These are phyloP conservation scores for Pythium biforme DNA, from an alignment of 352 stramenopile species.

Conservation along the genomic window DNA sequence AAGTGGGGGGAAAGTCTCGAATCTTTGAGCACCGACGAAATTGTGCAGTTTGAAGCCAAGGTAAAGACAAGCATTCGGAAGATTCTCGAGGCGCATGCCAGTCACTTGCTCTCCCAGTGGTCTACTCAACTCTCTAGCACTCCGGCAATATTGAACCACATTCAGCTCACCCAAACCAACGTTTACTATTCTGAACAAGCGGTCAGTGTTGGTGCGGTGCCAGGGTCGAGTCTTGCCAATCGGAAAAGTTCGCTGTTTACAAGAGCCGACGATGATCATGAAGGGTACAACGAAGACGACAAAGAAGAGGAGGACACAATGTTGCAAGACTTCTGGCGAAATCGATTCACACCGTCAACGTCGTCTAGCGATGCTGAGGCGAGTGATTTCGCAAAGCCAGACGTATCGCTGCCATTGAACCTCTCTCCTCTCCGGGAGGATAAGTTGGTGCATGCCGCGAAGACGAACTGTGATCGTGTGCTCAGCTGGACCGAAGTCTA, in stretches of 20 bases:
- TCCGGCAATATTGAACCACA: conserved; percentile 40
- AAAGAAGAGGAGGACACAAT: conserved; percentile 9
- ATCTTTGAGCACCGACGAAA: conserved; percentile 40
- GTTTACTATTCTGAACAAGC: conserved; percentile 64
- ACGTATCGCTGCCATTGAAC: conserved; percentile 5
- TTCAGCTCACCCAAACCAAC: conserved; percentile 70
- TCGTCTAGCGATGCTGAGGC: conserved; percentile 1
- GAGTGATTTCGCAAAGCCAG: neutral
- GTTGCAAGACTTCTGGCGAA: conserved; percentile 16
- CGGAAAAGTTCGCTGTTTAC: neutral
- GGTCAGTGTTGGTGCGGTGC: neutral
- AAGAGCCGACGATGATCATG: conserved; percentile 12
- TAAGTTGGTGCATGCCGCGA: neutral
- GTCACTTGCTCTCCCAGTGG: conserved; percentile 63
- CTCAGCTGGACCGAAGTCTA: conserved; percentile 17
- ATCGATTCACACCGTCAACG: conserved; percentile 1
- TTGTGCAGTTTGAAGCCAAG: conserved; percentile 58
- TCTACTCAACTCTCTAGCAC: conserved; percentile 40
- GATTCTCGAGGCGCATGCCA: conserved; percentile 56
- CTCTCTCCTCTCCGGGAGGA: conserved; percentile 3
- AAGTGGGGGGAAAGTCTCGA: conserved; percentile 65
- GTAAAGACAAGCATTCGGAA: conserved; percentile 61
- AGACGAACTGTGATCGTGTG: neutral
- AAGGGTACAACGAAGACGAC: conserved; percentile 5
- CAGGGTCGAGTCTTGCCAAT: neutral